phyloP scores from a whole-genome alignment of 1,284 basidiomycete species.

The Prillingera fragicola region DNA sequence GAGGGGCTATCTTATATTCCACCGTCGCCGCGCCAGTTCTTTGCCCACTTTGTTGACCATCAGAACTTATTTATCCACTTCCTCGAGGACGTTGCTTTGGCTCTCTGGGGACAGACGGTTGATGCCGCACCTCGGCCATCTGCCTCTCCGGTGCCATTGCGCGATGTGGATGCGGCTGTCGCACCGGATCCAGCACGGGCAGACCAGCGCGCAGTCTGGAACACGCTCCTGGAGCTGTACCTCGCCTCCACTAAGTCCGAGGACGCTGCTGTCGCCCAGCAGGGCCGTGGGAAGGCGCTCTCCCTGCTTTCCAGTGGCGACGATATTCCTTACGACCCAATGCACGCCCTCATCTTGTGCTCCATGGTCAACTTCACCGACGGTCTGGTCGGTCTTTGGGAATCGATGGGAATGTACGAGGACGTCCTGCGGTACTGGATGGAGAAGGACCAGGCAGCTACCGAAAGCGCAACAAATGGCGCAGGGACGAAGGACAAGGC shows the following conservation, averaged over 20 bases:
- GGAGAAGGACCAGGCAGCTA: constrained; percentile 52
- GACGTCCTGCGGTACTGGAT: constrained; percentile 91
- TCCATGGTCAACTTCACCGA: constrained; percentile 73
- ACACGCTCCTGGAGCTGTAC: constrained; percentile 91
- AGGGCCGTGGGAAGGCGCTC: constrained; percentile 56
- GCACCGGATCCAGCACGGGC: constrained; percentile 55
- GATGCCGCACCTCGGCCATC: constrained; percentile 37
- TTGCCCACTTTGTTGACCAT: constrained; percentile 91
- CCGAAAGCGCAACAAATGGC: constrained; percentile 25
- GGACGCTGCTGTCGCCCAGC: constrained; percentile 17
- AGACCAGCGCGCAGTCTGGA: constrained; percentile 89
- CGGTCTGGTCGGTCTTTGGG: constrained; percentile 85
- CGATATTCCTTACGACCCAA: constrained; percentile 73
- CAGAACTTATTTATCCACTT: constrained; percentile 76
- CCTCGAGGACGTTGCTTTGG: constrained; percentile 75
- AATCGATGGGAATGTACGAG: constrained; percentile 91
- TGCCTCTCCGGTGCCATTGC: constrained; percentile 2
- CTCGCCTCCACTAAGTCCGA: constrained; percentile 55
- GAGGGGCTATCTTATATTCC: constrained; percentile 49
- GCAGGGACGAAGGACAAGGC: constrained; percentile 1
- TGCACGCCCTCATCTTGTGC: constrained; percentile 88
- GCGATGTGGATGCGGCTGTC: constrained; percentile 16
- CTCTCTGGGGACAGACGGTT: constrained; percentile 74
- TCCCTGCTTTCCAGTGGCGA: constrained; percentile 57
- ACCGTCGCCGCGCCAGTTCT: constrained; percentile 80